Conservation (phyloP, 495 filamentous ascomycete genomes). For the Thermochaetoides thermophila region DNA sequence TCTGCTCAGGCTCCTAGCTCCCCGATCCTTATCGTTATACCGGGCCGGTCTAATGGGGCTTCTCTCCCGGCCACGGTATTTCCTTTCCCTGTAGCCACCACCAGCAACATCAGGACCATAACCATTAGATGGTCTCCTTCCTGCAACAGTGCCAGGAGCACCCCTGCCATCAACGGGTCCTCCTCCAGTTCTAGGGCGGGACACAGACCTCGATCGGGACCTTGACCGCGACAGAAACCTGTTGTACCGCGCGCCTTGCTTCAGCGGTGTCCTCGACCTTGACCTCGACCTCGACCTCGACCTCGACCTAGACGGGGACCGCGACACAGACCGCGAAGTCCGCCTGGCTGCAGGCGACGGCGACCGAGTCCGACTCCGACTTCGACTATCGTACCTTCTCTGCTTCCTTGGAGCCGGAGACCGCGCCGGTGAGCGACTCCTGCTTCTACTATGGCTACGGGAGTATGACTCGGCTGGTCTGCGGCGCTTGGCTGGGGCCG, state of each 20-base stretch:
- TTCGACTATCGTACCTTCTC: no score
- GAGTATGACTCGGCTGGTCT: constrained; percentile 11
- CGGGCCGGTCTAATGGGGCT: not conserved
- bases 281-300: constrained; percentile 3
- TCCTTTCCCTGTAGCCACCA: not conserved
- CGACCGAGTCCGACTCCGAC: constrained; percentile 1
- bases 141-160: not conserved
- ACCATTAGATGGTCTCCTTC: no score
- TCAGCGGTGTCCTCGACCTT: constrained; percentile 1
- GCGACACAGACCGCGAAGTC: constrained; percentile 1
- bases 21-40: no score
- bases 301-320: not conserved
- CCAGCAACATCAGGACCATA: not conserved
- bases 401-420: constrained; percentile 6
- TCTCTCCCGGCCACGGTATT: not conserved
- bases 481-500: constrained; percentile 3
- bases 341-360: not conserved
- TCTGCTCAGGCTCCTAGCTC: no score
- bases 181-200: not conserved
- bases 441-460: no score
- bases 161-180: not conserved
- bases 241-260: not conserved
- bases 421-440: constrained; percentile 3
- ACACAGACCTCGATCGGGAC: not conserved
- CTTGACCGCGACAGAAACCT: constrained; percentile 4